These are phyloP conservation scores for Penicillium digitatum DNA, from an alignment of 2,329 filamentous ascomycete species.

Conservation along the genomic window DNA sequence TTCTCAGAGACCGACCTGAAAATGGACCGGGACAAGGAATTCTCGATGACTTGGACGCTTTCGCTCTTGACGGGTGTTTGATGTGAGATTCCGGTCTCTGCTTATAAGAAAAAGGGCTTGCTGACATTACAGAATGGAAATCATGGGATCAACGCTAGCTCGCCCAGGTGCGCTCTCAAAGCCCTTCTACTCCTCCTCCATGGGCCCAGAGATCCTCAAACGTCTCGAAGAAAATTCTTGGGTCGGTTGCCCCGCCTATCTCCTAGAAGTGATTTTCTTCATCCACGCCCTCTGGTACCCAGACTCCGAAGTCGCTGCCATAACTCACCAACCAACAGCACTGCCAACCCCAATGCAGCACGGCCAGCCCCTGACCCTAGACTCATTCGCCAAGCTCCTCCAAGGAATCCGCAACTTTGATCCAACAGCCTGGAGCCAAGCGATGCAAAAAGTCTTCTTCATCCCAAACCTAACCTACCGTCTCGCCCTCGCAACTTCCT, in stretches of 20 bases:
- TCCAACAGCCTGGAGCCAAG: constrained; percentile 36
- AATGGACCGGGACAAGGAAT: constrained; percentile 20
- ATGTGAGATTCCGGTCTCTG: constrained; percentile 26
- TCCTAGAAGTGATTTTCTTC: constrained; percentile 41
- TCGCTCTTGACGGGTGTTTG: constrained; percentile 38
- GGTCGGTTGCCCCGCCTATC: constrained; percentile 42
- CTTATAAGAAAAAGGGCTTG: neutral
- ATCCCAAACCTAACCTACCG: constrained; percentile 47
- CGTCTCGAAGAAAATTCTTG: constrained; percentile 41
- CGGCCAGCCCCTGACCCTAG: constrained; percentile 26
- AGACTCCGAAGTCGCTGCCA: constrained; percentile 23
- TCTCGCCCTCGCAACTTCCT: constrained; percentile 46
- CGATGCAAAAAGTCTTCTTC: constrained; percentile 41
- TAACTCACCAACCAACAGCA: constrained; percentile 26
- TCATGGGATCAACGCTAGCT: constrained; percentile 43
- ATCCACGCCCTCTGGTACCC: constrained; percentile 38
- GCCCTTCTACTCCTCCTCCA: constrained; percentile 37
- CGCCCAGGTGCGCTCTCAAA: constrained; percentile 38
- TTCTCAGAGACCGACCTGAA: constrained; percentile 40
- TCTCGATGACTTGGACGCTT: constrained; percentile 35
- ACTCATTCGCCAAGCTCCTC: constrained; percentile 33
- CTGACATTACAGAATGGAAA: constrained; percentile 32
- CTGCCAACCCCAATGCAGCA: constrained; percentile 28
- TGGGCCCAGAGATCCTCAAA: constrained; percentile 36
- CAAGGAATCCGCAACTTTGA: constrained; percentile 40